These are phyloP conservation scores for Bacterosira constricta DNA, from an alignment of 108 stramenopile species.

Conservation along the genomic window DNA sequence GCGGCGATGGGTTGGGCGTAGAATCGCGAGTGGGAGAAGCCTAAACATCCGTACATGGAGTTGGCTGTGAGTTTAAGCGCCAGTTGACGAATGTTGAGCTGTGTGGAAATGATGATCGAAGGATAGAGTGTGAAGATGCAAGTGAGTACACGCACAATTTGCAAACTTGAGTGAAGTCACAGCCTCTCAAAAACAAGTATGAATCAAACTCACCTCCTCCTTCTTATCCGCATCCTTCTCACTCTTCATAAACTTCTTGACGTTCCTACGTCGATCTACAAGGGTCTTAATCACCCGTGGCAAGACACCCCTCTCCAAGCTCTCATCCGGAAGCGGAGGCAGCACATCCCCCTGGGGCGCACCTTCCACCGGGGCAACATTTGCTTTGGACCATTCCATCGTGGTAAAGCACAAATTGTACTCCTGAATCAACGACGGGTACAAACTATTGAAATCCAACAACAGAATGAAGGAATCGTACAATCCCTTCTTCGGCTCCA, in stretches of 20 bases:
- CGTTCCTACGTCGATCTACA: conserved; percentile 92
- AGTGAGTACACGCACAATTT: background rate
- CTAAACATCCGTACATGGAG: conserved; percentile 99
- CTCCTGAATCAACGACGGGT: conserved; percentile 99
- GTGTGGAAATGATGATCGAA: conserved; percentile 5
- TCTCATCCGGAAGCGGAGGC: conserved; percentile 91
- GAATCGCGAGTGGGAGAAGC: conserved; percentile 96
- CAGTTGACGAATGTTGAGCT: conserved; percentile 98
- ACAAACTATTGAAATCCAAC: conserved; percentile 99
- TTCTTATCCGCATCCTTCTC: conserved; percentile 72
- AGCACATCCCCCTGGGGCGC: conserved; percentile 56
- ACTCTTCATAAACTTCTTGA: conserved; percentile 93
- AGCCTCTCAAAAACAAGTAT: conserved; percentile 1
- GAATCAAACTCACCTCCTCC: conserved; percentile 65
- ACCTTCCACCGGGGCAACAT: conserved; percentile 15
- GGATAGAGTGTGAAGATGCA: background rate
- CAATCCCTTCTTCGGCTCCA: conserved; percentile 99
- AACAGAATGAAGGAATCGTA: conserved; percentile 99
- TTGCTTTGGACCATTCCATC: conserved; percentile 84
- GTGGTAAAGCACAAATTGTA: conserved; percentile 99
- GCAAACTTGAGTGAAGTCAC: background rate
- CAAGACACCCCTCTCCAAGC: conserved; percentile 87
- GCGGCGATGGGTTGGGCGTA: conserved; percentile 99
- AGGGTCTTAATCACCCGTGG: conserved; percentile 95
- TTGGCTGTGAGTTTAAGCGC: conserved; percentile 99